phyloP scores from a whole-genome alignment of 371 early-diverging fungal genomes.

The Mucor circinelloides region DNA sequence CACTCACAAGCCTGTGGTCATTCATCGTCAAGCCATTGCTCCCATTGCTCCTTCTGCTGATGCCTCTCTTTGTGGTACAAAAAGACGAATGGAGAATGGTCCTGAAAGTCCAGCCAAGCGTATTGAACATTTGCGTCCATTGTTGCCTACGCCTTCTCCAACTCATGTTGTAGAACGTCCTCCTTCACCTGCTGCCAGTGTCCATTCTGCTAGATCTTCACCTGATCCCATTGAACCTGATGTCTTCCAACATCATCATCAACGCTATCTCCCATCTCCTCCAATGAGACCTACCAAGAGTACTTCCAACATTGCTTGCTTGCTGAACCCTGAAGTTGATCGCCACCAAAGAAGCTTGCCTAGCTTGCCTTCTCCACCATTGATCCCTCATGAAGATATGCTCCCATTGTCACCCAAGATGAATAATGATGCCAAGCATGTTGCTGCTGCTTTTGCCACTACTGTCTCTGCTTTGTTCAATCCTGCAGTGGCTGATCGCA shows the following conservation, averaged over 20 bases:
- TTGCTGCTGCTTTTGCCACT: conserved; percentile 17
- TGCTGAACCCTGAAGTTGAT: conserved; percentile 37
- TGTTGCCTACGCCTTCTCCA: conserved; percentile 27
- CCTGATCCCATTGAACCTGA: conserved; percentile 46
- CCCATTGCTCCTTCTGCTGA: neutral
- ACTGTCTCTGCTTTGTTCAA: conserved; percentile 27
- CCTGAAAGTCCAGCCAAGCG: conserved; percentile 22
- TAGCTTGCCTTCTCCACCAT: conserved; percentile 43
- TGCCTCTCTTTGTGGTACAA: neutral
- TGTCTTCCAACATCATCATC: conserved; percentile 27
- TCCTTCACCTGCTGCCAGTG: neutral
- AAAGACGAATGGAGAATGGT: conserved; percentile 6
- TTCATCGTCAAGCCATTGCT: conserved; percentile 11
- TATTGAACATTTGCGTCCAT: conserved; percentile 29
- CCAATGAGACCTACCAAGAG: conserved; percentile 41
- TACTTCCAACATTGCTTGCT: conserved; percentile 27
- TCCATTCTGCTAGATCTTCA: conserved; percentile 2
- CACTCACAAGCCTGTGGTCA: conserved; percentile 18
- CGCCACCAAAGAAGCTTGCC: conserved; percentile 28
- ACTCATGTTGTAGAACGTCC: neutral
- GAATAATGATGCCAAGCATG: conserved; percentile 16
- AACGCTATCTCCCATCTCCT: conserved; percentile 38
- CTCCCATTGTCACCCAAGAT: conserved; percentile 11
- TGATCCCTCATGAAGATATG: conserved; percentile 35
- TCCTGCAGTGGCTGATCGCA: conserved; percentile 33